phyloP scores from a whole-genome alignment of 768 basidiomycete genomes.

The Lactarius vividus region DNA sequence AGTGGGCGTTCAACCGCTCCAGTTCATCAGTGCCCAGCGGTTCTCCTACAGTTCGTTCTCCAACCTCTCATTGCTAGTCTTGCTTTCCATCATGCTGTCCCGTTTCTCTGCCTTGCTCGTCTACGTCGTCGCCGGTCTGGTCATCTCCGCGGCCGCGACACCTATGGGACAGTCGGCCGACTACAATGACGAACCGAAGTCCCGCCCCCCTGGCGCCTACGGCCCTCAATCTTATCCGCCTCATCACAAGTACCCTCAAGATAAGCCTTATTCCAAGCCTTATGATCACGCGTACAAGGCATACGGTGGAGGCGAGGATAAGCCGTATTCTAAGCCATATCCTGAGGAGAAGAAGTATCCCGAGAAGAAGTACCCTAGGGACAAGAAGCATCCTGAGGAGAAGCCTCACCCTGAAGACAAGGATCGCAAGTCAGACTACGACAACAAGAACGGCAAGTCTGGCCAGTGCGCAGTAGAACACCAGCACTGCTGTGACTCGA shows the following conservation, averaged over 20 bases:
- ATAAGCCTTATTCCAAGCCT: neutral
- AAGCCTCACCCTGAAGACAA: neutral
- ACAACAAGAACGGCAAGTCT: neutral
- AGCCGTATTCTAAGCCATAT: neutral
- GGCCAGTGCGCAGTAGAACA: neutral
- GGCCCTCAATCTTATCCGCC: neutral
- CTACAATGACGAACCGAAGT: constrained; percentile 4
- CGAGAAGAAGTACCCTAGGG: neutral
- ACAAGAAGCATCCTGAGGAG: constrained; percentile 3
- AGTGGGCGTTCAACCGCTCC: neutral
- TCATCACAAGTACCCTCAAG: neutral
- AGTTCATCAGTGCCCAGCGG: constrained; percentile 15
- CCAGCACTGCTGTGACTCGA: neutral
- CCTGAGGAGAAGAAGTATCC: neutral
- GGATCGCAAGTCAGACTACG: neutral
- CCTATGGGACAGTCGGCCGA: constrained; percentile 11
- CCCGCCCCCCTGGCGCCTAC: constrained; percentile 5
- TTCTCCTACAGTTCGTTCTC: constrained; percentile 13
- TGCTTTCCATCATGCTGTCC: constrained; percentile 23
- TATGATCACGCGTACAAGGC: neutral
- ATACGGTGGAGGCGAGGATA: neutral
- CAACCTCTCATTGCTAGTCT: constrained; percentile 7
- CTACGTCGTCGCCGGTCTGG: constrained; percentile 20
- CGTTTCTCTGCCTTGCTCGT: constrained; percentile 22
- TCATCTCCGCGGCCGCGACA: constrained; percentile 19